Conservation (phyloP, 805 yeast species). For the Candida succiphila region DNA sequence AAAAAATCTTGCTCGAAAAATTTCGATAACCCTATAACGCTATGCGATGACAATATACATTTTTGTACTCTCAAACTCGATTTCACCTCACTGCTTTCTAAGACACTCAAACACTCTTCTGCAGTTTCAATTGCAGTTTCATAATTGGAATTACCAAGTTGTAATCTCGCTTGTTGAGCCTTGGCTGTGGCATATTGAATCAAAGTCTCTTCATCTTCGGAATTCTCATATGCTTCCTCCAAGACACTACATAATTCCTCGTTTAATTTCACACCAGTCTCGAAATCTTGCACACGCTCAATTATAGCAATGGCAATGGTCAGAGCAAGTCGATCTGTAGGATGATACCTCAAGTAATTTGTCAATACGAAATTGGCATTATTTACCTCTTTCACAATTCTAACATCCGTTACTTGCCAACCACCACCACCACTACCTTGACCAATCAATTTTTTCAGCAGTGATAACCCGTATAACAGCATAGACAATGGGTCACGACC, state of each 20-base stretch:
- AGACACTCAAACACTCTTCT: slow-evolving; percentile 39
- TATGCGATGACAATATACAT: slow-evolving; percentile 43
- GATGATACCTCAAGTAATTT: slow-evolving; percentile 51
- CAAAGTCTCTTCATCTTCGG: slow-evolving; percentile 38
- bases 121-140: slow-evolving; percentile 53
- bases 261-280: slow-evolving; percentile 40
- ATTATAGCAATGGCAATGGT: slow-evolving; percentile 42
- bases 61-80: slow-evolving; percentile 11
- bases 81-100: slow-evolving; percentile 14
- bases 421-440: slow-evolving; percentile 19
- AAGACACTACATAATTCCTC: slow-evolving; percentile 33
- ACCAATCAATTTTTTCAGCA: slow-evolving; percentile 37
- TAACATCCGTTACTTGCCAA: slow-evolving; percentile 48
- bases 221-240: slow-evolving; percentile 32
- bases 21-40: slow-evolving; percentile 62
- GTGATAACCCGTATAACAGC: slow-evolving; percentile 56
- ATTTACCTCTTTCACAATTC: slow-evolving; percentile 53
- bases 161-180: slow-evolving; percentile 62
- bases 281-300: slow-evolving; percentile 65
- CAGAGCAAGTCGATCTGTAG: slow-evolving; percentile 48
- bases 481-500: slow-evolving; percentile 65
- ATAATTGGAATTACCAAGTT: slow-evolving; percentile 50
- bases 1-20: slow-evolving; percentile 59
- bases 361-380: slow-evolving; percentile 60
- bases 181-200: slow-evolving; percentile 48